Evolutionary conservation across 345 rosid genomes (phyloP).

Genomic region (Triadica sebifera): DNA sequence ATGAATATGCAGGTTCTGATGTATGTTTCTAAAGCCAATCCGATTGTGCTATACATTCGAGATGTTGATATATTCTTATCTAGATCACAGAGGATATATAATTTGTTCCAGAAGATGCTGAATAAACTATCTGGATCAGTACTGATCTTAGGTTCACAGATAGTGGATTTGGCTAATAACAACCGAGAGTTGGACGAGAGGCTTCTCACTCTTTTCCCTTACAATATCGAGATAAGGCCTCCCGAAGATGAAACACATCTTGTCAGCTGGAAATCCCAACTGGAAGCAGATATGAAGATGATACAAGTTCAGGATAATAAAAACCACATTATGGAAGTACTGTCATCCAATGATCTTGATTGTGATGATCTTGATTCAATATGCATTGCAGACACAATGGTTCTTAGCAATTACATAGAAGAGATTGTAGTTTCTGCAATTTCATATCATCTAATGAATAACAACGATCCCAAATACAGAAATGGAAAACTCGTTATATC

Average conservation of each 20-base stretch:
- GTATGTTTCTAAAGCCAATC: conserved; percentile 69
- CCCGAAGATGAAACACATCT: conserved; percentile 77
- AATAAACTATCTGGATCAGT: conserved; percentile 74
- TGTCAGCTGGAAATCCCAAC: conserved; percentile 88
- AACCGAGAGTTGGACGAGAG: conserved; percentile 56
- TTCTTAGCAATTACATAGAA: conserved; percentile 74
- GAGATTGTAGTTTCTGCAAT: conserved; percentile 91
- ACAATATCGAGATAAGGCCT: conserved; percentile 80
- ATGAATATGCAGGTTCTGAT: conserved; percentile 56
- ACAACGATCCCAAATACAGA: conserved; percentile 67
- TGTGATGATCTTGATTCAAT: conserved; percentile 83
- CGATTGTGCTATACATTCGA: conserved; percentile 76
- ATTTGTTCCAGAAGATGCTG: conserved; percentile 73
- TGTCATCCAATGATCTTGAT: conserved; percentile 78
- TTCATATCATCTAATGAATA: conserved; percentile 85
- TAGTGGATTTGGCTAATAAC: conserved; percentile 47
- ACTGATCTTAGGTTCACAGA: conserved; percentile 78
- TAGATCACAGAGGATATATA: conserved; percentile 65
- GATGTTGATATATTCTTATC: conserved; percentile 65
- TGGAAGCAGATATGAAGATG: conserved; percentile 94
- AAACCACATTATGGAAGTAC: conserved; percentile 87
- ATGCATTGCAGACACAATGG: conserved; percentile 61
- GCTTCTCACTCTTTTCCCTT: conserved; percentile 70
- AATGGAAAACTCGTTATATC: conserved; percentile 86
- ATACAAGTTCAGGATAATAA: conserved; percentile 85